Conservation (phyloP, 1,284 basidiomycete genomes). For the Anthracocystis setariae region DNA sequence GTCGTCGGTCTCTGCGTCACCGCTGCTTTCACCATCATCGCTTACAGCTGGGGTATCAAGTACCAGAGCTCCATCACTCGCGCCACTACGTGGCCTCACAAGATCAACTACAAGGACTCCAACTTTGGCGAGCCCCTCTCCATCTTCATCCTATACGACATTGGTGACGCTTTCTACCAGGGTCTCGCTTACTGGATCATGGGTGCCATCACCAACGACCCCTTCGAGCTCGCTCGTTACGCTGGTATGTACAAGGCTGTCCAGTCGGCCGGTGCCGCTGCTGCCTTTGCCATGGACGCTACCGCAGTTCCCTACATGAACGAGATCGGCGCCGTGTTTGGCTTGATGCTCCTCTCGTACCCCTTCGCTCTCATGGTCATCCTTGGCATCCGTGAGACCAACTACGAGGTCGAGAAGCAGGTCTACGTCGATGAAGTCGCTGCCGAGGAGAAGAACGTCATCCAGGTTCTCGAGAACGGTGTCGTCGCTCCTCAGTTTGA, state of each 20-base stretch:
- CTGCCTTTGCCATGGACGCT: constrained; percentile 51
- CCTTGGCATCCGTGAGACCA: constrained; percentile 22
- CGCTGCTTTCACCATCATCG: constrained; percentile 20
- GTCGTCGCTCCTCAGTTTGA: constrained; percentile 15
- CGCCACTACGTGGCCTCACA: constrained; percentile 21
- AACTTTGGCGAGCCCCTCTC: constrained; percentile 35
- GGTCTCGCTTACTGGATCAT: constrained; percentile 53
- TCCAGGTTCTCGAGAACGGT: constrained; percentile 21
- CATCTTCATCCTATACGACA: constrained; percentile 32
- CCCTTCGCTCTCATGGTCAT: constrained; percentile 29
- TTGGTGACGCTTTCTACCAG: constrained; percentile 42
- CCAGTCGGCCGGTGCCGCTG: constrained; percentile 53
- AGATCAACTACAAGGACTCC: constrained; percentile 32
- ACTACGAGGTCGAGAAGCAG: constrained; percentile 37
- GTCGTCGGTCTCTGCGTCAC: constrained; percentile 23
- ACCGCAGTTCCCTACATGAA: constrained; percentile 27
- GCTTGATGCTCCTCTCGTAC: constrained; percentile 29
- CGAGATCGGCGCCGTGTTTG: constrained; percentile 40
- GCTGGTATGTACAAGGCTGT: constrained; percentile 56
- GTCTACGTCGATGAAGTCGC: constrained; percentile 31
- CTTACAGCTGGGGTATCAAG: constrained; percentile 40
- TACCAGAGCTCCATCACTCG: constrained; percentile 45
- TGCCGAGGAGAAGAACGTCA: constrained; percentile 22
- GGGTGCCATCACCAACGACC: constrained; percentile 58
- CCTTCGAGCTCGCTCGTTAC: constrained; percentile 53